These are phyloP conservation scores for Deuterostichococcus epilithicus DNA, from an alignment of 139 green algal species.

Conservation along the genomic window DNA sequence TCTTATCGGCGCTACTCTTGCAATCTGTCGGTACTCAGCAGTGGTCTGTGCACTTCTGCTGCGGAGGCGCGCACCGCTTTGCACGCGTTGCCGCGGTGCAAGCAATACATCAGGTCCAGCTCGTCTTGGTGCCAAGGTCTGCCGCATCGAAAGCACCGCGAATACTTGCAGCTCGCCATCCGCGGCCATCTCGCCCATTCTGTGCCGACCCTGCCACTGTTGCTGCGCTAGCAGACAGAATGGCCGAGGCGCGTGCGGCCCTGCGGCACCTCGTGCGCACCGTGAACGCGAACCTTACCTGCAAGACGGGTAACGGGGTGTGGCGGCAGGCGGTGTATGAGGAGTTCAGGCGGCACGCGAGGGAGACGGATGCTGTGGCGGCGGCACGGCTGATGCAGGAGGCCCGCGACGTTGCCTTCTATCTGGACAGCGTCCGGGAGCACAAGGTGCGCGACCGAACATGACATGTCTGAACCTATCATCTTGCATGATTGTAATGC, in stretches of 20 bases:
- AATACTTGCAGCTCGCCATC: no score
- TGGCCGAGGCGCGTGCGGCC: background rate
- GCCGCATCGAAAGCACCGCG: no score
- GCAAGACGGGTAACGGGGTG: constrained; percentile 14
- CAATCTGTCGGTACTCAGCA: no score
- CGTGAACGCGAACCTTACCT: constrained; percentile 29
- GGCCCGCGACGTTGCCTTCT: constrained; percentile 32
- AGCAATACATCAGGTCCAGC: no score
- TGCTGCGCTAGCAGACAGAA: no score
- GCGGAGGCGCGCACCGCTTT: no score
- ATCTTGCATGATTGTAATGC: background rate
- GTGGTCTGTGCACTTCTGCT: no score
- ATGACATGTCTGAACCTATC: background rate
- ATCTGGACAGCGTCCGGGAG: constrained; percentile 30
- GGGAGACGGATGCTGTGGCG: background rate
- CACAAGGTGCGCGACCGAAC: constrained; percentile 23
- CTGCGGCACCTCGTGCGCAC: constrained; percentile 16
- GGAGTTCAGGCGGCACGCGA: constrained; percentile 18
- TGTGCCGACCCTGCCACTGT: no score
- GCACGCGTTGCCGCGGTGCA: no score
- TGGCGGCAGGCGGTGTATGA: constrained; percentile 24
- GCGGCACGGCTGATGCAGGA: constrained; percentile 17
- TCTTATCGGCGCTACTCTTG: no score
- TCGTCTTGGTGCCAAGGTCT: no score
- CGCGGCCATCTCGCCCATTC: no score